Percentiles rank a stretch among this genome's conserved stretches.
phyloP scores from a whole-genome alignment of 768 basidiomycete genomes.

The Hericium erinaceus region DNA sequence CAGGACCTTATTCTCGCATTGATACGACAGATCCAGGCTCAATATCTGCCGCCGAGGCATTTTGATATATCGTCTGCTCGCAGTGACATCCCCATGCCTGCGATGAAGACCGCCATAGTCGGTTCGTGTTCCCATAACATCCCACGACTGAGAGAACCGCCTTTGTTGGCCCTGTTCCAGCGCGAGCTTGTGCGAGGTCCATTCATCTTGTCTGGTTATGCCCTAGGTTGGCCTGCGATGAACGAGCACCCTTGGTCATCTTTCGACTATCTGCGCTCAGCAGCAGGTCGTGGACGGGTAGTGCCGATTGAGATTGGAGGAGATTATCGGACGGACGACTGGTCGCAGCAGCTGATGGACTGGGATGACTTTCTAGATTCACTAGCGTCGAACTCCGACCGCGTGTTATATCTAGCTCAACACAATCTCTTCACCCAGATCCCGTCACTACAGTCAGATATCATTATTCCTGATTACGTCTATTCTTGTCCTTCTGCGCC shows the following conservation, averaged over 20 bases:
- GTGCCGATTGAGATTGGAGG: slow-evolving; percentile 87
- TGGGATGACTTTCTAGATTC: slow-evolving; percentile 69
- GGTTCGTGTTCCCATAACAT: slow-evolving; percentile 19
- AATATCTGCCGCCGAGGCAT: slow-evolving; percentile 13
- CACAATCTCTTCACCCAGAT: slow-evolving; percentile 83
- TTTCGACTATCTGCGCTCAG: slow-evolving; percentile 53
- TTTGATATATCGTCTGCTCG: neutral
- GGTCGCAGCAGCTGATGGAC: slow-evolving; percentile 71
- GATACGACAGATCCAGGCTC: slow-evolving; percentile 53
- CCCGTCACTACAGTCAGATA: slow-evolving; percentile 64
- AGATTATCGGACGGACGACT: slow-evolving; percentile 72
- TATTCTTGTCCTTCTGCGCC: slow-evolving; percentile 50
- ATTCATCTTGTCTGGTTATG: slow-evolving; percentile 64
- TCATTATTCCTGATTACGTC: slow-evolving; percentile 82
- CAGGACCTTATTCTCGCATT: slow-evolving; percentile 53
- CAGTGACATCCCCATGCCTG: neutral
- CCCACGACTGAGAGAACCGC: slow-evolving; percentile 34
- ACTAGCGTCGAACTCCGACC: slow-evolving; percentile 20
- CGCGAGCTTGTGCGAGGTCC: slow-evolving; percentile 31
- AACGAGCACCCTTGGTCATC: slow-evolving; percentile 61
- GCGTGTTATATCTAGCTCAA: slow-evolving; percentile 77
- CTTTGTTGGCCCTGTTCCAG: slow-evolving; percentile 52
- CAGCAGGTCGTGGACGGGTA: slow-evolving; percentile 72
- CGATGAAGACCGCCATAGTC: neutral
- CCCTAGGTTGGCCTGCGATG: slow-evolving; percentile 72